Conservation (phyloP, 352 stramenopile genomes). For the Pythium brachiatum region DNA sequence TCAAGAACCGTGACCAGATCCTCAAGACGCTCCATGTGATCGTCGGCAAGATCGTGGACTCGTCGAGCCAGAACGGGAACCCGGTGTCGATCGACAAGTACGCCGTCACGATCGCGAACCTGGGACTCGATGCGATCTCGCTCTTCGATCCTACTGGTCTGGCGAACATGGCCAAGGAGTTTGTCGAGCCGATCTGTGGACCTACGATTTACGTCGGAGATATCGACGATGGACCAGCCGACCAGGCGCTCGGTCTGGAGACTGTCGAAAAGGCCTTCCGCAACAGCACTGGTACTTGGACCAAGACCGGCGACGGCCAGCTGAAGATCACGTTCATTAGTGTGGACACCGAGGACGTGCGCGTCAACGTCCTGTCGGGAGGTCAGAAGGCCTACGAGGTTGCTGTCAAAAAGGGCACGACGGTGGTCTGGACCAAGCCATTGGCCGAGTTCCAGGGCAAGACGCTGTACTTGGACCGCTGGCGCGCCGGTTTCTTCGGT, state of each 20-base stretch:
- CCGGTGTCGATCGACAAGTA: constrained; percentile 35
- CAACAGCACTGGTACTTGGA: constrained; percentile 41
- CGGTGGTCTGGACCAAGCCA: constrained; percentile 35
- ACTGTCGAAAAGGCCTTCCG: constrained; percentile 43
- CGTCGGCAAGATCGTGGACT: constrained; percentile 44
- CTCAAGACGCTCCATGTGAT: constrained; percentile 43
- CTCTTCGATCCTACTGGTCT: constrained; percentile 48
- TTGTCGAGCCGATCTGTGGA: constrained; percentile 53
- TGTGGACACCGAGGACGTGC: constrained; percentile 43
- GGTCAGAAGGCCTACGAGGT: constrained; percentile 46
- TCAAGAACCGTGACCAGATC: constrained; percentile 34
- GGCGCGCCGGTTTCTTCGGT: constrained; percentile 50
- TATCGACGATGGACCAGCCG: constrained; percentile 43
- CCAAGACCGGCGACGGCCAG: constrained; percentile 36
- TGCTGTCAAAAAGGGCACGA: constrained; percentile 32
- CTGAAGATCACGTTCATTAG: constrained; percentile 43
- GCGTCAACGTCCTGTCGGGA: constrained; percentile 49
- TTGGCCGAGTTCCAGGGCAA: constrained; percentile 40
- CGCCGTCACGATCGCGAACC: constrained; percentile 38
- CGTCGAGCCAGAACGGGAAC: constrained; percentile 35
- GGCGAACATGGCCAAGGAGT: constrained; percentile 38
- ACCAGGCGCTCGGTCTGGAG: constrained; percentile 42
- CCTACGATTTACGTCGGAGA: constrained; percentile 44
- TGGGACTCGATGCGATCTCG: constrained; percentile 39
- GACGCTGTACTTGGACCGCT: constrained; percentile 71